phyloP scores from a whole-genome alignment of 805 yeast genomes.

The Sugiyamaella americana region DNA sequence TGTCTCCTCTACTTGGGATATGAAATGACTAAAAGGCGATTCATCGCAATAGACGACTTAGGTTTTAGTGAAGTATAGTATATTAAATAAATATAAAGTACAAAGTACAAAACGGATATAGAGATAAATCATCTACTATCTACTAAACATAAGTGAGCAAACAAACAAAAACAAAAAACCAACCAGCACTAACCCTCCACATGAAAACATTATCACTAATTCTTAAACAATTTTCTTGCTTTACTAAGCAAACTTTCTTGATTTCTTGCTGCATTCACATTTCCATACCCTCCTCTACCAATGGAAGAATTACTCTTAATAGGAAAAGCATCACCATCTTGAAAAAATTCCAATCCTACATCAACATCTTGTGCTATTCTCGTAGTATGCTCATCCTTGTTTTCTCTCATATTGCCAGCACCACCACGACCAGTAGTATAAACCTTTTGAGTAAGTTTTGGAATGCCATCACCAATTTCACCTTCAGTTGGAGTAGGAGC shows the following conservation, averaged over 20 bases:
- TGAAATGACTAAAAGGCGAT: no score
- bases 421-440: constrained; percentile 77
- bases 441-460: constrained; percentile 45
- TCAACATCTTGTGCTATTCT: constrained; percentile 59
- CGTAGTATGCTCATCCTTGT: constrained; percentile 49
- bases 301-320: constrained; percentile 36
- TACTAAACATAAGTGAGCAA: no score
- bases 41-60: no score
- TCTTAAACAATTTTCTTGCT: constrained; percentile 40
- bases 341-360: no score
- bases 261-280: constrained; percentile 36
- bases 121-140: no score
- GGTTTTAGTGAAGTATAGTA: no score
- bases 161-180: not conserved
- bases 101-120: no score
- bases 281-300: constrained; percentile 66
- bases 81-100: no score
- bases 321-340: constrained; percentile 45
- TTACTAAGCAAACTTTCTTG: constrained; percentile 40
- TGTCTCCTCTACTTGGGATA: no score
- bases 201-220: no score
- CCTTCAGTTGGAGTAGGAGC: constrained; percentile 48
- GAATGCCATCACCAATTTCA: constrained; percentile 57
- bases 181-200: no score
- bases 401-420: constrained; percentile 65